phyloP scores from a whole-genome alignment of 1,139 yeast genomes.

The Protomyces macrosporus region DNA sequence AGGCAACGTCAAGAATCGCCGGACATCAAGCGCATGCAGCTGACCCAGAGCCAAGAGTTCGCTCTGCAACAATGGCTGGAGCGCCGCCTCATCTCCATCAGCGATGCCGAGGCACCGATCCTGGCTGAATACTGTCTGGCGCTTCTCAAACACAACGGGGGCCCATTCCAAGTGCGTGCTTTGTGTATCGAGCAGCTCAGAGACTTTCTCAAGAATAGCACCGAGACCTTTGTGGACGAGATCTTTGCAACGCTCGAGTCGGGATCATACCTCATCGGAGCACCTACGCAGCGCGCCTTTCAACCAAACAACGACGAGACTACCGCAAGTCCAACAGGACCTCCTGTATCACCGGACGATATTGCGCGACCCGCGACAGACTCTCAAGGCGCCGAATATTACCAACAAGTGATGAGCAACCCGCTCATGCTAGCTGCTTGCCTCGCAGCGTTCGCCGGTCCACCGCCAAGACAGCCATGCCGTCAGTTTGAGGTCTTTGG shows the following conservation, averaged over 20 bases:
- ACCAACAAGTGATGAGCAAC: too few species aligned
- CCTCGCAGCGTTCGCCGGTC: too few species aligned
- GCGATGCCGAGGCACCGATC: slow-evolving; percentile 46
- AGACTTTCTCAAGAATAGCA: slow-evolving; percentile 36
- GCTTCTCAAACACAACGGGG: slow-evolving; percentile 41
- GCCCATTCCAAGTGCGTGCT: slow-evolving; percentile 38
- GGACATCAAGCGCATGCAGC: neutral
- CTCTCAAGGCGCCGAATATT: too few species aligned
- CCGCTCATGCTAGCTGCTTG: too few species aligned
- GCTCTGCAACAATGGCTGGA: slow-evolving; percentile 42
- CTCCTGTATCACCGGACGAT: neutral
- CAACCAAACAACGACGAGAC: neutral
- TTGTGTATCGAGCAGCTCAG: slow-evolving; percentile 41
- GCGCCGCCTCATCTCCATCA: slow-evolving; percentile 32
- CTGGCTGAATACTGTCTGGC: slow-evolving; percentile 47
- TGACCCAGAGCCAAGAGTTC: slow-evolving; percentile 24
- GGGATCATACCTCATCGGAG: slow-evolving; percentile 2
- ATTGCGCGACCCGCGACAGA: neutral
- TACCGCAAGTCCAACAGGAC: neutral
- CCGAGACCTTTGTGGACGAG: slow-evolving; percentile 38
- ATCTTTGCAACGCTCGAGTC: slow-evolving; percentile 35
- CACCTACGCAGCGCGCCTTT: neutral
- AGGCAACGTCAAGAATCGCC: too few species aligned
- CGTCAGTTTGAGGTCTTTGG: too few species aligned
- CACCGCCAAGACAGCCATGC: too few species aligned